Evolutionary conservation across 2,329 filamentous ascomycete species (phyloP).

Genomic region (Phoma sp.): DNA sequence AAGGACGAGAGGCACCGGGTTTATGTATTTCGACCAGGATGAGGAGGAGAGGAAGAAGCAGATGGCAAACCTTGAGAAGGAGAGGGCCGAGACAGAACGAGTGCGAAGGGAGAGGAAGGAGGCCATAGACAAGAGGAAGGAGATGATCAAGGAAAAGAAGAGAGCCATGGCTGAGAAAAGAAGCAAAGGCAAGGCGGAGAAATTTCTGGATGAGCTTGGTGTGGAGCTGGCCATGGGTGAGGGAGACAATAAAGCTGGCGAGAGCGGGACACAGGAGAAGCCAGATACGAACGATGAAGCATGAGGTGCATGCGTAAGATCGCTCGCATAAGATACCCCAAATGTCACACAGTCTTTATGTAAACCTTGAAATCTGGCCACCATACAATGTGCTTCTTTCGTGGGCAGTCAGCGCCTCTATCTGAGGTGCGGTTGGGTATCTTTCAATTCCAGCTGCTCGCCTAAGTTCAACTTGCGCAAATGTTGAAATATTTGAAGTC

Average conservation of each 20-base stretch:
- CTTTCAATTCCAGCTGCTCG: no score
- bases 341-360: neutral
- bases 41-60: slow-evolving; percentile 54
- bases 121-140: neutral
- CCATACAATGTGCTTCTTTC: no score
- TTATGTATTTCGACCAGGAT: slow-evolving; percentile 86
- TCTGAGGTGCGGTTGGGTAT: no score
- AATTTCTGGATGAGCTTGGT: neutral
- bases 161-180: neutral
- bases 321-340: neutral
- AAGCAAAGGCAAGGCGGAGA: slow-evolving; percentile 1
- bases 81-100: neutral
- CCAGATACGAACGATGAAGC: neutral
- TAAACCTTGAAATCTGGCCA: no score
- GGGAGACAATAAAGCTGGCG: neutral
- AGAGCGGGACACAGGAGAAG: neutral
- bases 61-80: neutral
- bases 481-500: no score
- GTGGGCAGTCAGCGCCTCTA: no score
- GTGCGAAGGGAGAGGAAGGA: neutral
- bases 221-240: neutral
- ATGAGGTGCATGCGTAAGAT: neutral
- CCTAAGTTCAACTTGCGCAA: no score
- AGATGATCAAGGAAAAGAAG: slow-evolving; percentile 1
- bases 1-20: slow-evolving; percentile 85